Base-by-base conservation (phyloP, 148 eudicot species). In the Rhododendron mucronatum region DNA sequence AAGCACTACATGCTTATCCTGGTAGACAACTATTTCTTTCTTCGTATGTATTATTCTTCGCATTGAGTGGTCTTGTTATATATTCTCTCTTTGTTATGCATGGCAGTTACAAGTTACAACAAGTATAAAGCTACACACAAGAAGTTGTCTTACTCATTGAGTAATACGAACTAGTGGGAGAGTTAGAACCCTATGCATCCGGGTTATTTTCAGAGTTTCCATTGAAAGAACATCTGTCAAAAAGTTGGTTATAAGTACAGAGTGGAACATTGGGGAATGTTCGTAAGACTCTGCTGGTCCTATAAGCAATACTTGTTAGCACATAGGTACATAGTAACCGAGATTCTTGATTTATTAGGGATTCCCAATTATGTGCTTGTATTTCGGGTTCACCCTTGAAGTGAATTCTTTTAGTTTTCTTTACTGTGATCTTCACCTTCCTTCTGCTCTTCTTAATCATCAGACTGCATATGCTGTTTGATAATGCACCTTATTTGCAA, bases 1-100 rank as follows among this genome's bases (percentile, higher is more conserved):
- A 93, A 81, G 98, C 98, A 21, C 89, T 95, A 82, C 93, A 80
- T 73, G 94, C 95, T 83, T 95, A 93, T 91, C 98, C 95, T 63
- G 98, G 98, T 96, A 88, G 84, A 18, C 86, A 57, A 23, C 48
- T 69, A 37, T 41, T 80, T 13, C 10, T 48, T 23, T 67, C 6
- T 39, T 12, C 5, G 10, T 3, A 16, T 82, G 48, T 9, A 18
- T 3, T 59, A 39, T 39, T 33, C 50, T 78, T 81, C 55, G 35
- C 16, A 69, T 65, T 69, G 37, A 20, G 3, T 79, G 57, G 53
- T 84, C 18, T 75, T 44, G 2, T 69, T 65, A 16, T 83, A 14
- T 0, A 13, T 83, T 15, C 2, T 63, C 39, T 44, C 13, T 59
- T 12, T 8, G 16, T 78, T 78, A 23, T 82, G 26, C 16, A 20